Percentiles rank a stretch among this genome's conserved stretches.
Evolutionary conservation across 1,139 yeast genomes (phyloP).

Genomic region (Debaryomyces psychrophilus): DNA sequence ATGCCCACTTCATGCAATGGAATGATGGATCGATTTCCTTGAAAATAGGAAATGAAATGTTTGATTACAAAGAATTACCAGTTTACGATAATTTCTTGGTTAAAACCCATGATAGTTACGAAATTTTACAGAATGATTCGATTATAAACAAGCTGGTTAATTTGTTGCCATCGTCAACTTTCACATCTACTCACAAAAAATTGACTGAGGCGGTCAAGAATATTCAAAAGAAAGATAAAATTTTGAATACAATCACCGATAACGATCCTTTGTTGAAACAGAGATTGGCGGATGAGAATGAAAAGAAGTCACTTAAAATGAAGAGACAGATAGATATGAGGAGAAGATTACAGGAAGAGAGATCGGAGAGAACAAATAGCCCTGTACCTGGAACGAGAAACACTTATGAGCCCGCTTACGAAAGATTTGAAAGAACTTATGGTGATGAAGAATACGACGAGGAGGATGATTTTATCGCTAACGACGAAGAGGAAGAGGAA

Average conservation of each 20-base stretch:
- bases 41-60: constrained; percentile 84
- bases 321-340: constrained; percentile 66
- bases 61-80: constrained; percentile 73
- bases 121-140: constrained; percentile 63
- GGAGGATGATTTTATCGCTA: constrained; percentile 48
- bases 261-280: constrained; percentile 89
- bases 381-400: constrained; percentile 26
- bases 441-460: constrained; percentile 50
- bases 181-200: constrained; percentile 77
- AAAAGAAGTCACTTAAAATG: constrained; percentile 68
- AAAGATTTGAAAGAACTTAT: constrained; percentile 43
- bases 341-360: constrained; percentile 51
- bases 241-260: constrained; percentile 67
- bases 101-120: constrained; percentile 70
- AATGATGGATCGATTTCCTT: constrained; percentile 87
- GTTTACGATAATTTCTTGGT: constrained; percentile 74
- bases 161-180: constrained; percentile 85
- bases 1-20: constrained; percentile 92
- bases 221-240: constrained; percentile 62
- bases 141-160: constrained; percentile 60
- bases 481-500: constrained; percentile 52
- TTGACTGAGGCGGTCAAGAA: constrained; percentile 78
- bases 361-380: constrained; percentile 35
- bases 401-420: constrained; percentile 41
- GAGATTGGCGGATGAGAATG: constrained; percentile 79